Evolutionary conservation across 495 filamentous ascomycete genomes (phyloP).

Genomic region (Podospora fimiseda): DNA sequence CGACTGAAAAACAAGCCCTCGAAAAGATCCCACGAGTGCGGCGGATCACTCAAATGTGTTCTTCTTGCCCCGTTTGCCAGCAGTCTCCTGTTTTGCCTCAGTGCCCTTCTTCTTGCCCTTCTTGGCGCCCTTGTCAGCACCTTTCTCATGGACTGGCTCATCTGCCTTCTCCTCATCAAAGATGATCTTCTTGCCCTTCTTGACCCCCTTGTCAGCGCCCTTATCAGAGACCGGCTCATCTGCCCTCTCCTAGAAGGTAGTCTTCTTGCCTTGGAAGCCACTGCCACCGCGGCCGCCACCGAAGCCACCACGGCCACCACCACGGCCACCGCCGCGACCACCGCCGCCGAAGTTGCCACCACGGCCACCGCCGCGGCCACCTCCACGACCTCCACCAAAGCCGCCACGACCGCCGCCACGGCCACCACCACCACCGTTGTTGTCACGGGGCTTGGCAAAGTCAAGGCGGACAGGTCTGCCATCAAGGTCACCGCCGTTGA

Average conservation of each 20-base stretch:
- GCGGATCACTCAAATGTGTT: constrained; percentile 16
- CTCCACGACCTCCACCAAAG: constrained; percentile 48
- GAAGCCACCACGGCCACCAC: constrained; percentile 33
- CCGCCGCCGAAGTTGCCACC: constrained; percentile 47
- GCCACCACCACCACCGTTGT: constrained; percentile 49
- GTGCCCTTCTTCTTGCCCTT: no score
- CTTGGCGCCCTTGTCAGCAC: no score
- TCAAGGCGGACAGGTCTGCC: constrained; percentile 81
- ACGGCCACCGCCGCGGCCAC: constrained; percentile 44
- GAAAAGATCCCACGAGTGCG: constrained; percentile 33
- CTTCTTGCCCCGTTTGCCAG: background rate
- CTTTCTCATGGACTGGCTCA: no score
- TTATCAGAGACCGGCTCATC: no score
- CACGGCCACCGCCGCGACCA: constrained; percentile 30
- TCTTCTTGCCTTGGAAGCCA: constrained; percentile 83
- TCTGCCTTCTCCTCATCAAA: no score
- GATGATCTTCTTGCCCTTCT: background rate
- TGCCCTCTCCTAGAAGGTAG: constrained; percentile 66
- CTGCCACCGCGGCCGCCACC: constrained; percentile 43
- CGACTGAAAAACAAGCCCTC: constrained; percentile 35
- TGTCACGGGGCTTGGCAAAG: constrained; percentile 72
- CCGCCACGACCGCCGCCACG: constrained; percentile 47
- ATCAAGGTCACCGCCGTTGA: constrained; percentile 68
- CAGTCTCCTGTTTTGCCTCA: no score
- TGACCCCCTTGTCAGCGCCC: no score